Base-by-base conservation (phyloP, 495 filamentous ascomycete genomes). In the Podospora didyma region DNA sequence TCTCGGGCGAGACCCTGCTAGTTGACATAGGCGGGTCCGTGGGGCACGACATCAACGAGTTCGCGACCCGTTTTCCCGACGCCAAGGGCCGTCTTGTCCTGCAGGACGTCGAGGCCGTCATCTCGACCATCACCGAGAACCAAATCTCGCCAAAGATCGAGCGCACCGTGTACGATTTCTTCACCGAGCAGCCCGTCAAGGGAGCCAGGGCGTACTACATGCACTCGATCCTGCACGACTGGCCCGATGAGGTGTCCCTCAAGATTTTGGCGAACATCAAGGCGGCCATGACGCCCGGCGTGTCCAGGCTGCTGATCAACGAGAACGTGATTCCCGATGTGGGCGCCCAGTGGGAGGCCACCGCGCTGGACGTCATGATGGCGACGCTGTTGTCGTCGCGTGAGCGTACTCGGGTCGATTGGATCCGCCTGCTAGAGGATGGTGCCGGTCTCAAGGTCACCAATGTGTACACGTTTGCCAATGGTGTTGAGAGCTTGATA, bases 11-110 rank as follows among this genome's bases (percentile, higher is more conserved):
- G 0, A 34, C 31, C 1, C 61, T 84, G 2, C 58, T 85, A 2
- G 79, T 86, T 12, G 84, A 87, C 62, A 66, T 85, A 1, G 82
- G 73, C 24, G 82, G 80, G 2, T 71, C 70, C 11, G 46, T 72
- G 2, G 82, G 82, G 2, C 76, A 83, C 24, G 78, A 86, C 55
- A 60, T 84, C 0, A 49, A 65, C 1, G 67, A 70, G n/a, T 79
- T 86, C 58, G 56, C 52, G 5, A n/a, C 35, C 2, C 63, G 73
- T 20, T 60, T 68, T 49, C 81, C 80, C 0, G 61, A 70, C 12
- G 19, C 66, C 0, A 68, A 69, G 0, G 81, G 79, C 2, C 64
- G 63, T 2, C 52, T 84, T 3, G 63, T 85, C 10, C 61, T 83
- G 1, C 77, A 83, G 59, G 81, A 84, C 55, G 63, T 71, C 0